Percentiles rank a stretch among this genome's conserved stretches.
These are phyloP conservation scores for Microbotryomycetes sp. DNA, from an alignment of 1,284 basidiomycete genomes.

Conservation along the genomic window DNA sequence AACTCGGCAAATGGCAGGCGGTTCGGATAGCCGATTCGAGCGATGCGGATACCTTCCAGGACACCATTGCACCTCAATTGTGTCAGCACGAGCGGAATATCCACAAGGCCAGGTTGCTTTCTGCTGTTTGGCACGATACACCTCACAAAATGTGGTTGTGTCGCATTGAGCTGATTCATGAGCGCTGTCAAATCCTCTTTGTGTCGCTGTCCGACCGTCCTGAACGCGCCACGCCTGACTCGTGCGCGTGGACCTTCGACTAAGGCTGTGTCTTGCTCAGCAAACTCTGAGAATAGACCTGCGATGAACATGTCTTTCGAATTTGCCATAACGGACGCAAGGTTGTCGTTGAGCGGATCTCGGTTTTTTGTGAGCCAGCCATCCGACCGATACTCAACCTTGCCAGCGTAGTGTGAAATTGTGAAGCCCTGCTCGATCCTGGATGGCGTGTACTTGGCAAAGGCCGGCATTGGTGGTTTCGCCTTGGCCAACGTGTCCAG, in stretches of 20 bases:
- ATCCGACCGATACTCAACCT: slow-evolving; percentile 91
- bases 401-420: slow-evolving; percentile 92
- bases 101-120: slow-evolving; percentile 87
- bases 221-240: slow-evolving; percentile 92
- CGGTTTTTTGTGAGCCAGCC: slow-evolving; percentile 99
- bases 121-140: slow-evolving; percentile 94
- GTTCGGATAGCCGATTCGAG: slow-evolving; percentile 94
- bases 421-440: slow-evolving; percentile 89
- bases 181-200: slow-evolving; percentile 90
- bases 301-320: slow-evolving; percentile 79
- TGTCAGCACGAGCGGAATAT: slow-evolving; percentile 90
- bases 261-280: slow-evolving; percentile 40
- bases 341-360: slow-evolving; percentile 94
- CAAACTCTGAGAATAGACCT: slow-evolving; percentile 75
- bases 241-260: slow-evolving; percentile 50
- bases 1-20: slow-evolving; percentile 95
- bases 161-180: slow-evolving; percentile 84
- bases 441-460: slow-evolving; percentile 72
- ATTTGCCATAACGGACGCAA: slow-evolving; percentile 77
- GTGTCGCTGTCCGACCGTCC: slow-evolving; percentile 91
- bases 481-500: slow-evolving; percentile 15
- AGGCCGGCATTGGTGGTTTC: slow-evolving; percentile 7
- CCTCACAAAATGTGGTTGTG: slow-evolving; percentile 96
- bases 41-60: slow-evolving; percentile 96
- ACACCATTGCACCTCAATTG: slow-evolving; percentile 99